Evolutionary conservation across 352 stramenopile genomes (phyloP).

Genomic region (Pseudoperonospora humuli): DNA sequence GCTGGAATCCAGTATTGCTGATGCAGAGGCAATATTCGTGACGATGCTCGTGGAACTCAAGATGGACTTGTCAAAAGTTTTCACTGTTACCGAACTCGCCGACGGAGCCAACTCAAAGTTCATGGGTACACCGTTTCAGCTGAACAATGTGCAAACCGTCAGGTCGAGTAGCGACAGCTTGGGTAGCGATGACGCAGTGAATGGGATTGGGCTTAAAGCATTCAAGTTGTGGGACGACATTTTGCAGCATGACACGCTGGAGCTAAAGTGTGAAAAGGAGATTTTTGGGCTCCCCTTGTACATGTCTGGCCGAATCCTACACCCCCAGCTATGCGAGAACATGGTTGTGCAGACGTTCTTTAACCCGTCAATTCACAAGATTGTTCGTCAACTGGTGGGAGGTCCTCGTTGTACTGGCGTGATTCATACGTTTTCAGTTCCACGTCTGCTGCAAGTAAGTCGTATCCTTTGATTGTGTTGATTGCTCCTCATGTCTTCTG

Average conservation of each 20-base stretch:
- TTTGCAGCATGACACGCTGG: slow-evolving; percentile 42
- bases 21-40: slow-evolving; percentile 77
- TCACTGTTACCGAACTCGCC: slow-evolving; percentile 77
- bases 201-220: slow-evolving; percentile 17
- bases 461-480: background rate
- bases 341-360: slow-evolving; percentile 80
- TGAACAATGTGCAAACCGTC: slow-evolving; percentile 23
- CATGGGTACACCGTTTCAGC: slow-evolving; percentile 68
- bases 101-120: slow-evolving; percentile 86
- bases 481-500: background rate
- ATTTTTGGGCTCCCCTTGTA: slow-evolving; percentile 79
- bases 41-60: slow-evolving; percentile 85
- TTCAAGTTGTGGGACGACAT: slow-evolving; percentile 68
- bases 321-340: slow-evolving; percentile 80
- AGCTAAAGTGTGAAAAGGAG: slow-evolving; percentile 61
- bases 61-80: slow-evolving; percentile 80
- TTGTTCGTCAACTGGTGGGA: slow-evolving; percentile 71
- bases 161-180: background rate
- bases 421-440: slow-evolving; percentile 55
- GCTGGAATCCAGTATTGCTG: slow-evolving; percentile 63
- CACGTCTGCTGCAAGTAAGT: slow-evolving; percentile 35
- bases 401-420: slow-evolving; percentile 66
- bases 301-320: slow-evolving; percentile 76
- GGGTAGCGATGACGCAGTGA: slow-evolving; percentile 3
- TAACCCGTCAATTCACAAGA: slow-evolving; percentile 82